These are phyloP conservation scores for Boletus subcaerulescens DNA, from an alignment of 768 basidiomycete genomes.

Conservation along the genomic window DNA sequence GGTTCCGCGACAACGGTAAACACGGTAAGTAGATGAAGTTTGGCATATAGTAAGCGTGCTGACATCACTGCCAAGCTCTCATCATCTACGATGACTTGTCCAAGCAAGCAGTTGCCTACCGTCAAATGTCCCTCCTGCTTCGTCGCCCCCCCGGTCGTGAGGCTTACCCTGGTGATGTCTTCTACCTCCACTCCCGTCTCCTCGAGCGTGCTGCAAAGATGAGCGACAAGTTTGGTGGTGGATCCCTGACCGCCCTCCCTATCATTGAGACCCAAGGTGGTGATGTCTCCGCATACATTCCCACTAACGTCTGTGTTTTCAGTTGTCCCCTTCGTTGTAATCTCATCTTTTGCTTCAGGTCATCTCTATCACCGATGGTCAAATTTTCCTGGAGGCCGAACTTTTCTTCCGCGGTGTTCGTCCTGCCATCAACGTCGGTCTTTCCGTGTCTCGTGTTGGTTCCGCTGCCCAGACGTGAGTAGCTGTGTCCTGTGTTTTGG, in stretches of 20 bases:
- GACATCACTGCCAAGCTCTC: constrained; percentile 52
- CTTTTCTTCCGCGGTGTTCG: constrained; percentile 99
- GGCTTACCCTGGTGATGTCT: constrained; percentile 99
- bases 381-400: constrained; percentile 99
- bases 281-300: constrained; percentile 99
- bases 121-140: constrained; percentile 99
- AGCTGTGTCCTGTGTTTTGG: neutral
- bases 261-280: constrained; percentile 99
- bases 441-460: constrained; percentile 99
- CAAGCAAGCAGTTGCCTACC: constrained; percentile 99
- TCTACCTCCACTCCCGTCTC: constrained; percentile 99
- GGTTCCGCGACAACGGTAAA: constrained; percentile 99
- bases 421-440: constrained; percentile 99
- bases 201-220: constrained; percentile 99
- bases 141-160: constrained; percentile 99
- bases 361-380: constrained; percentile 99
- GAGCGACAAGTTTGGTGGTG: constrained; percentile 98
- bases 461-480: constrained; percentile 98
- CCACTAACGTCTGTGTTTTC: constrained; percentile 65
- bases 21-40: constrained; percentile 63
- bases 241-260: constrained; percentile 96
- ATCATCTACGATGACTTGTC: constrained; percentile 99
- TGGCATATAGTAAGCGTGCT: constrained; percentile 3
- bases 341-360: constrained; percentile 51
- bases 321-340: neutral